phyloP scores from a whole-genome alignment of 192 early-diverging fungal species.

The Coemansia sp. region DNA sequence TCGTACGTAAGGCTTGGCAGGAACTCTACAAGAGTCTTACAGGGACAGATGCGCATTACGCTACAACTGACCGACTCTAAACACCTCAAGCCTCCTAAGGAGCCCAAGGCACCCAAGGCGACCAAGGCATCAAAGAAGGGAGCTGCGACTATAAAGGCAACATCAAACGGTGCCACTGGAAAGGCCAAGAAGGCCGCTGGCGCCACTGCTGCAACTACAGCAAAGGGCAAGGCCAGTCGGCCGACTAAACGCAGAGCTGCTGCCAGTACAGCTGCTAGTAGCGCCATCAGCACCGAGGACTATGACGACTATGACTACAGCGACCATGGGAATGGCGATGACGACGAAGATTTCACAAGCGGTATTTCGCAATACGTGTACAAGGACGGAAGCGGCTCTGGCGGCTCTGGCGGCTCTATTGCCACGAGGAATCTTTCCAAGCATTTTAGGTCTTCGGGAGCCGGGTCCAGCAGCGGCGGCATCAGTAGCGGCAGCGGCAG shows the following conservation, averaged over 20 bases:
- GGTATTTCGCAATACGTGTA: no score
- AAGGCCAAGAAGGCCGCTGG: neutral
- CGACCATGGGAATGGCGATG: no score
- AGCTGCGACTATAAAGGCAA: neutral
- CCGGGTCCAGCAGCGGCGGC: neutral
- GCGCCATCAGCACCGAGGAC: no score
- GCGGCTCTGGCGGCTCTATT: slow-evolving; percentile 1
- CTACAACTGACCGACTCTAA: slow-evolving; percentile 38
- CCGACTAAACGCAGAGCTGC: no score
- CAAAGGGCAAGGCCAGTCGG: no score
- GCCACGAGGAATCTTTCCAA: slow-evolving; percentile 27
- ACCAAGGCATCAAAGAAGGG: neutral
- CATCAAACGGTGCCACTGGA: neutral
- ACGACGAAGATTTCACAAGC: no score
- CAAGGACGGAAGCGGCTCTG: neutral
- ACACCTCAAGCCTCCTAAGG: slow-evolving; percentile 3
- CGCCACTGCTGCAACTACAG: no score
- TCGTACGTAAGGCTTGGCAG: slow-evolving; percentile 58
- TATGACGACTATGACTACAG: no score
- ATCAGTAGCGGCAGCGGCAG: no score
- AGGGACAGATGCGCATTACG: slow-evolving; percentile 47
- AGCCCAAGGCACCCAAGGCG: neutral
- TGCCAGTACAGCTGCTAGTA: no score
- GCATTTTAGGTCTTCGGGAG: slow-evolving; percentile 26
- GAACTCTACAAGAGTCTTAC: slow-evolving; percentile 45